Base-by-base conservation (phyloP, 305 asterid species). In the Lippia alba region DNA sequence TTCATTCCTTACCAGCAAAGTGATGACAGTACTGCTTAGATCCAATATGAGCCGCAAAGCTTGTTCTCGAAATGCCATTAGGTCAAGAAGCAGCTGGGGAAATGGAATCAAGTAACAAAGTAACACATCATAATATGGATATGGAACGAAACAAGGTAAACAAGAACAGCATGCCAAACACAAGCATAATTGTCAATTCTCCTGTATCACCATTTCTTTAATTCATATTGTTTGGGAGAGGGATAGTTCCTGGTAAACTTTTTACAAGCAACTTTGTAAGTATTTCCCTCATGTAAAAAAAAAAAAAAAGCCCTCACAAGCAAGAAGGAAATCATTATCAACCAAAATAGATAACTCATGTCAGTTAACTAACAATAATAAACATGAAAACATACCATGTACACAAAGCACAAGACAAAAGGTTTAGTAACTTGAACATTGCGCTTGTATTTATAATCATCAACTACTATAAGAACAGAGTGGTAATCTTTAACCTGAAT, bases 51-150 rank as follows among this genome's bases (percentile, higher is more conserved):
- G 96, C 81, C 97, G 90, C 85, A 94, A 81, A 76, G 99, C 96
- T 78, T 94, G 99, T 86, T 94, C 99, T 41, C 96, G 96, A 76
- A 94, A 94, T 49, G 93, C 94, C 99, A 94, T 92, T 71, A 94
- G 88, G 84, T 94, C 99, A 83, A 88, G 91, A 83, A 94, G 99
- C 77, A 94, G 84, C 99, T 94, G 92, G 64, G 67, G 81, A 57
- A 76, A 81, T 55, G 57, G 64, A 72, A 56, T 60, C 50, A 51
- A 60, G 65, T 60, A 45, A 61, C 39, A 67, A 46, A 46, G 66
- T 51, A 63, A 57, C 12, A 33, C 59, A 41, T 56, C 65, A 56
- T 54, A 30, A 58, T 62, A 56, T 39, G 39, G 39, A 12, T 44
- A 41, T 8, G 58, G 46, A 45, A 54, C 44, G 71, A 8, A 61